phyloP scores from a whole-genome alignment of 208 protist species.

The Angomonas ambiguus region DNA sequence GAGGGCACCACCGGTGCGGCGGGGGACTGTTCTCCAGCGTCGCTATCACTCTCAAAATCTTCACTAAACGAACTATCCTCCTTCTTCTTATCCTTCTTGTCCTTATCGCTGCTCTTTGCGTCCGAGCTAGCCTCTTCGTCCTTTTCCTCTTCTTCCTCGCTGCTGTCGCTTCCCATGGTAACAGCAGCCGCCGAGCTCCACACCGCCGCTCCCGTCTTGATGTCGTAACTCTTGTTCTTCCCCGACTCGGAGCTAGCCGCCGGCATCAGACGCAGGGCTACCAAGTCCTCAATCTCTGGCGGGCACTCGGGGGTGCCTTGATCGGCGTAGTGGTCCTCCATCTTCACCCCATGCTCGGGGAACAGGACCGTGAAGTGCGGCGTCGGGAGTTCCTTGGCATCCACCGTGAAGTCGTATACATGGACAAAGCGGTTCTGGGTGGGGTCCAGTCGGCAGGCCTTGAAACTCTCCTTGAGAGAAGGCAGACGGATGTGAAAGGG shows the following conservation, averaged over 20 bases:
- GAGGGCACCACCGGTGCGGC: conserved; percentile 10
- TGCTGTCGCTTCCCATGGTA: conserved; percentile 1
- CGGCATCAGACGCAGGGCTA: conserved; percentile 57
- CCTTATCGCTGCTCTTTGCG: not conserved
- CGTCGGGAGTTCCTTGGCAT: conserved; percentile 43
- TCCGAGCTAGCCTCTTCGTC: not conserved
- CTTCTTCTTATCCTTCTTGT: not conserved
- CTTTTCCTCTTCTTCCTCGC: conserved; percentile 5
- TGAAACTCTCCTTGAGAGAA: conserved; percentile 47
- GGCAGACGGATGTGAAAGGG: conserved; percentile 82
- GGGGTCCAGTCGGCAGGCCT: conserved; percentile 55
- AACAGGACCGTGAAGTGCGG: conserved; percentile 77
- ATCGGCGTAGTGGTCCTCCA: conserved; percentile 61
- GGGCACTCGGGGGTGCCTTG: conserved; percentile 70
- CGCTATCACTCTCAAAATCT: not conserved
- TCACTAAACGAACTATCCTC: not conserved
- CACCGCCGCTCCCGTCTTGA: conserved; percentile 62
- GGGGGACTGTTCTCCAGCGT: conserved; percentile 1
- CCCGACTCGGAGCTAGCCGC: conserved; percentile 82
- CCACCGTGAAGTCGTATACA: conserved; percentile 90
- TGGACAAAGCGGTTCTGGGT: conserved; percentile 83
- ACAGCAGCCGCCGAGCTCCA: conserved; percentile 27
- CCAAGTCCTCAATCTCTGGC: conserved; percentile 70
- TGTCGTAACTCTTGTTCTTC: conserved; percentile 85
- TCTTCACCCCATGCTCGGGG: conserved; percentile 59